phyloP scores from a whole-genome alignment of 2,329 filamentous ascomycete species.

The Ascomycota sp. region DNA sequence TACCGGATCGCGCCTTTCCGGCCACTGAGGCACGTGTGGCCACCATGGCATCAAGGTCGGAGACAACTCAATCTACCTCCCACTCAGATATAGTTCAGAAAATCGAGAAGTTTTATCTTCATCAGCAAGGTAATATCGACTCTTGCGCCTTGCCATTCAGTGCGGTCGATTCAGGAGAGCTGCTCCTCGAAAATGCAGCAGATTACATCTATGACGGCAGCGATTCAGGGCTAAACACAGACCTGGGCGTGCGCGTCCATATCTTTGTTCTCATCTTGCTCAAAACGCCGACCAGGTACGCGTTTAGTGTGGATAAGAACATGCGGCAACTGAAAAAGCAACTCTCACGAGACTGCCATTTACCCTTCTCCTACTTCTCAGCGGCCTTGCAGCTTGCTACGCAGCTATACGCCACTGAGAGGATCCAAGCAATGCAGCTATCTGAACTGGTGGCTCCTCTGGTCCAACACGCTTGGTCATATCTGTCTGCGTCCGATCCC shows the following conservation, averaged over 20 bases:
- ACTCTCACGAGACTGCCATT: constrained; percentile 15
- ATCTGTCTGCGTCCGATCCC: constrained; percentile 60
- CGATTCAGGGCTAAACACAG: constrained; percentile 17
- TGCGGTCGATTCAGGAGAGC: constrained; percentile 32
- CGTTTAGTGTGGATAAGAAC: constrained; percentile 23
- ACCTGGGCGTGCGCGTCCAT: constrained; percentile 35
- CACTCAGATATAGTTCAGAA: constrained; percentile 33
- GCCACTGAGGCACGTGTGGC: constrained; percentile 1
- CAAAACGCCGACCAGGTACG: constrained; percentile 25
- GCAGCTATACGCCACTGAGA: constrained; percentile 31
- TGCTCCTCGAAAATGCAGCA: constrained; percentile 41
- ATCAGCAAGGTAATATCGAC: constrained; percentile 50
- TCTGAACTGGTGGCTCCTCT: constrained; percentile 46
- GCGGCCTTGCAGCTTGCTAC: constrained; percentile 37
- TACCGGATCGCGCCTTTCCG: constrained; percentile 43
- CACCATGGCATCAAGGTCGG: constrained; percentile 1
- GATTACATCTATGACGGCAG: constrained; percentile 28
- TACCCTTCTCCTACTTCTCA: constrained; percentile 35
- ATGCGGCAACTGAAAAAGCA: constrained; percentile 29
- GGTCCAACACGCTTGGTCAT: constrained; percentile 56
- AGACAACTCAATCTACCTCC: constrained; percentile 4
- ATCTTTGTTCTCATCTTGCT: constrained; percentile 36
- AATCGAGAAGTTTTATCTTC: constrained; percentile 46
- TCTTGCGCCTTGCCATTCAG: constrained; percentile 38
- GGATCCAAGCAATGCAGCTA: constrained; percentile 30